These are phyloP conservation scores for Nakazawaea laoshanensis DNA, from an alignment of 805 yeast genomes.

Conservation along the genomic window DNA sequence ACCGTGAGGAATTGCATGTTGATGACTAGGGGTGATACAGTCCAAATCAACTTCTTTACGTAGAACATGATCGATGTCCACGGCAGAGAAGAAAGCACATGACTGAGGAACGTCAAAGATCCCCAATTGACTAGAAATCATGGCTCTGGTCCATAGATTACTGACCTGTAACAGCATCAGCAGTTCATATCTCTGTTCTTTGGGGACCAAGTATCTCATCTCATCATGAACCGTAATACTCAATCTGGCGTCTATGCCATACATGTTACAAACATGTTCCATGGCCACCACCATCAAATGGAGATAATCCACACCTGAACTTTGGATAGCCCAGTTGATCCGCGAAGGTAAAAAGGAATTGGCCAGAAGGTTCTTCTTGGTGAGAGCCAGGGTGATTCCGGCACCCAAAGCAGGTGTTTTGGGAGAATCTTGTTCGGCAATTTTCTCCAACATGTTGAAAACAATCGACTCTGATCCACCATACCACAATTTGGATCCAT, in stretches of 20 bases:
- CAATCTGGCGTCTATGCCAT: conserved; percentile 65
- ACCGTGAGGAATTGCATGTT: conserved; percentile 66
- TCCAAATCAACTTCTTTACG: conserved; percentile 90
- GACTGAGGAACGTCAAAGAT: conserved; percentile 86
- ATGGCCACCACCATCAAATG: conserved; percentile 79
- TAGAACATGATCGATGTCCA: conserved; percentile 81
- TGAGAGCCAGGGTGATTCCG: conserved; percentile 80
- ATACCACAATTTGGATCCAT: conserved; percentile 37
- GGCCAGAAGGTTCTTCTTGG: conserved; percentile 52
- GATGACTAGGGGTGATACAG: conserved; percentile 87
- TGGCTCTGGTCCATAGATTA: conserved; percentile 92
- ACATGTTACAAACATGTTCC: conserved; percentile 68
- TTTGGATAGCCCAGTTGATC: conserved; percentile 96
- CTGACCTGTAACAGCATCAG: conserved; percentile 83
- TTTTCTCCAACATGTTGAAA: conserved; percentile 80
- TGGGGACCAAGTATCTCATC: conserved; percentile 68
- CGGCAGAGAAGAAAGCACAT: conserved; percentile 91
- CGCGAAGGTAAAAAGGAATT: conserved; percentile 77
- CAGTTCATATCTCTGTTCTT: conserved; percentile 64
- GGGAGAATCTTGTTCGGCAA: conserved; percentile 77
- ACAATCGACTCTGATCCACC: conserved; percentile 94
- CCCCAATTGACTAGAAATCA: conserved; percentile 90
- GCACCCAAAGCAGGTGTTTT: conserved; percentile 91
- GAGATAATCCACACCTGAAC: conserved; percentile 94
- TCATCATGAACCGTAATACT: conserved; percentile 93